Conservation (phyloP, 2,329 filamentous ascomycete genomes). For the Trematosphaeria pertusa region DNA sequence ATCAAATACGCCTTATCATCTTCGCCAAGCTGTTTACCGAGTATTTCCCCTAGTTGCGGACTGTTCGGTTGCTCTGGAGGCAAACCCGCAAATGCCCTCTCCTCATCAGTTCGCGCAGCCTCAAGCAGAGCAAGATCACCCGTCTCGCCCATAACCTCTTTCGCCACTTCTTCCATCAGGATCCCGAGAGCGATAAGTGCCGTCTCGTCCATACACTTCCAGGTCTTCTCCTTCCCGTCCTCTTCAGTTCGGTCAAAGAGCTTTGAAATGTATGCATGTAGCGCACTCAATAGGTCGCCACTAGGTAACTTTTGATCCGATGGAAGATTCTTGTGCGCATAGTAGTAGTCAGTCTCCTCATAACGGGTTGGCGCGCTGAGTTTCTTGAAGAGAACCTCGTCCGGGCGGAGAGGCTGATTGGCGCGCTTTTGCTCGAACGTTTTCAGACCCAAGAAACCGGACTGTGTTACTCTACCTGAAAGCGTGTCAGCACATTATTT, state of each 20-base stretch:
- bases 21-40: no score
- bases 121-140: constrained; percentile 78
- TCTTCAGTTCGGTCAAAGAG: constrained; percentile 61
- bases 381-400: constrained; percentile 73
- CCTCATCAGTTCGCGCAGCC: constrained; percentile 39
- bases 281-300: constrained; percentile 71
- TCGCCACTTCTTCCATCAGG: constrained; percentile 73
- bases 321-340: constrained; percentile 65
- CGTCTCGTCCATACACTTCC: constrained; percentile 76
- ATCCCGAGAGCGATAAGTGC: constrained; percentile 78
- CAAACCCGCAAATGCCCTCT: constrained; percentile 13
- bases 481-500: constrained; percentile 1
- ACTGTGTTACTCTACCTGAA: constrained; percentile 54
- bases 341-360: constrained; percentile 75
- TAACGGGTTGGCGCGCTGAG: constrained; percentile 70
- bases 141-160: constrained; percentile 65
- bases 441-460: constrained; percentile 52
- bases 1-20: no score
- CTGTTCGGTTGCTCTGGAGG: no score
- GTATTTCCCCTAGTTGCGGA: no score
- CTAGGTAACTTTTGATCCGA: constrained; percentile 65
- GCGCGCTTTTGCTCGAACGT: constrained; percentile 37
- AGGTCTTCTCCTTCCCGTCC: constrained; percentile 43
- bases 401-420: constrained; percentile 63
- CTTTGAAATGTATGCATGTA: constrained; percentile 72